Evolutionary conservation across 2,329 filamentous ascomycete species (phyloP).

Genomic region (Pseudocercospora vitis): DNA sequence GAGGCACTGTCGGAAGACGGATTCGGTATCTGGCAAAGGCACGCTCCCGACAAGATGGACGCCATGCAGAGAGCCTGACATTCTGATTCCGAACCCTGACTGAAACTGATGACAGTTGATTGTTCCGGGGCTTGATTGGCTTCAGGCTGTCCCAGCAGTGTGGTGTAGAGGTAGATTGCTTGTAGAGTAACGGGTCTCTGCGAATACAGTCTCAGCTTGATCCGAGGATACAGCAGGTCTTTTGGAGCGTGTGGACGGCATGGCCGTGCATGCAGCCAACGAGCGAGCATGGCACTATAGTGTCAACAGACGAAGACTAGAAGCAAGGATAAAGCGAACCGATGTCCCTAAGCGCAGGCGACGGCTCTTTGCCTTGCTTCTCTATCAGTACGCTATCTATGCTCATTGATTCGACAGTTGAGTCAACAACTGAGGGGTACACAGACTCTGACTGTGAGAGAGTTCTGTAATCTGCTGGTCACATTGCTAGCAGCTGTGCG

Average conservation of each 20-base stretch:
- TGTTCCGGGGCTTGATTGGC: no score
- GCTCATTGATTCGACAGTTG: background rate
- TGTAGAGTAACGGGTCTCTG: background rate
- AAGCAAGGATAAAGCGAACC: background rate
- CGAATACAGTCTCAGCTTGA: background rate
- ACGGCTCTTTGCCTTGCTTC: background rate
- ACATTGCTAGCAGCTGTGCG: background rate
- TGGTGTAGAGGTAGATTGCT: background rate
- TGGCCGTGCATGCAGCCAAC: background rate
- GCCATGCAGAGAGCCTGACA: constrained; percentile 25
- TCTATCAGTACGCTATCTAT: no score
- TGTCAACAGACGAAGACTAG: background rate
- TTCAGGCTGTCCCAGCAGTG: background rate
- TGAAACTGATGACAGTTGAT: background rate
- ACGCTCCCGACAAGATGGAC: constrained; percentile 43
- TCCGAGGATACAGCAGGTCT: background rate
- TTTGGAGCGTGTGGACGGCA: constrained; percentile 2
- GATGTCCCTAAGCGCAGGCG: background rate
- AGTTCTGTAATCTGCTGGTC: no score
- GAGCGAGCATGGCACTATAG: background rate
- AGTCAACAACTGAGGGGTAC: background rate
- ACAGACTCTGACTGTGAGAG: no score
- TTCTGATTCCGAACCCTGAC: constrained; percentile 6
- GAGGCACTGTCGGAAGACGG: constrained; percentile 38
- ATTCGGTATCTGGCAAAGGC: constrained; percentile 37